Base-by-base conservation (phyloP, 768 basidiomycete species). In the Mycena capillaripes region DNA sequence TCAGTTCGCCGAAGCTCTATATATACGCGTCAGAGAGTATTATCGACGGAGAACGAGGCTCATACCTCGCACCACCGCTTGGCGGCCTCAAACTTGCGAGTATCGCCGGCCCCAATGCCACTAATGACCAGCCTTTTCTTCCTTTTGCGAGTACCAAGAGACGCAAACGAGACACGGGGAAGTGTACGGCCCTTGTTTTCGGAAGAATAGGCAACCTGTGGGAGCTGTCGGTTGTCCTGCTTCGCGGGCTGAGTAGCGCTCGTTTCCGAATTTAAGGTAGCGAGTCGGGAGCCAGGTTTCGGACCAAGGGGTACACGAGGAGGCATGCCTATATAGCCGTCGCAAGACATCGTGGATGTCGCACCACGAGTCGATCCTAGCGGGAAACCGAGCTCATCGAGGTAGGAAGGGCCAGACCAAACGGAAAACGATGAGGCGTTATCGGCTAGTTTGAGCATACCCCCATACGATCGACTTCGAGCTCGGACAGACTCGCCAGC, bases 1-100 rank as follows among this genome's bases (percentile, higher is more conserved):
- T 90, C 14, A 95, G 81, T 81, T 93, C 93, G 48, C 94, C 94
- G 81, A 95, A 95, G 74, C 85, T 89, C 93, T 93, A 69, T 46
- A 60, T n/a, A 70, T 23, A 42, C 27, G n/a, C 50, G 36, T 71
- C 34, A 77, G 59, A 32, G 63, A 36, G 52, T 29, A 40, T 19
- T 58, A 59, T 21, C 27, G 32, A 42, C 38, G 65, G 36, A 36
- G 32, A 42, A 64, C 25, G 68, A 71, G 64, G 52, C 19, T 53
- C 86, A 62, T 78, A 93, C 92, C 85, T 93, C 92, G 76, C 94
- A 95, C 94, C 94, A 95, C 70, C 83, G 85, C 76, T 89, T 91
- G 16, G 92, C 85, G 3, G 87, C 92, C 44, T 94, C 92, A 76
- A 93, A 88, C 73, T 91, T 91, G 40, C 84, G 83, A 27, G 85